Evolutionary conservation across 2,329 filamentous ascomycete genomes (phyloP), one percentile per base, ranked within the genome.

Genomic region (Fusarium temperatum): DNA sequence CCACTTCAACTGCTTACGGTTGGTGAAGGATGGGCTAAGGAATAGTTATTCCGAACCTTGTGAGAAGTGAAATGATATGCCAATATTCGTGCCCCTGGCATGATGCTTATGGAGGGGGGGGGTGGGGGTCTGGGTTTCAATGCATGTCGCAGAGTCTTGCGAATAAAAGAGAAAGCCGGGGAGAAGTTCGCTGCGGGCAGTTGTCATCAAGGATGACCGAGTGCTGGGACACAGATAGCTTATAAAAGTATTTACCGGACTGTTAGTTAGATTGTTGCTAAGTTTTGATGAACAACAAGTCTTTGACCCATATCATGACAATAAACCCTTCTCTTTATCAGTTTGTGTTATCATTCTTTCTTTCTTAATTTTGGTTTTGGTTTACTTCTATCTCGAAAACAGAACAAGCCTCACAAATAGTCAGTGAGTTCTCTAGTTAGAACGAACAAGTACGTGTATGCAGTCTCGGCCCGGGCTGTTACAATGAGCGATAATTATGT

Each of bases 81-180:
- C n/a, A 8, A 8, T 41, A 11, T 17, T 44, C 15, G 5, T 18
- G 10, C n/a, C 1, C 2, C 0, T 12, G 24, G 1, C 24, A 13
- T 18, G 11, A 2, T 9, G 12, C 5, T 26, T 0, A 9, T 20
- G 6, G 2, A 14, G 3, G 6, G 14, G 7, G 4, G 8, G n/a
- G n/a, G n/a, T n/a, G n/a, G n/a, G 24, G 24, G 24, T 24, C 11
- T 8, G 8, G 8, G 17, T 5, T 14, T 8, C 4, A 6, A 4
- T 3, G 0, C 3, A 24, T 24, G 17, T 5, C 1, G 28, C 0
- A n/a, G 15, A 6, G 3, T 32, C 2, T n/a, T n/a, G 4, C 6
- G 9, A 10, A 12, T 8, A 5, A 9, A 12, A 3, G 8, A n/a
- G 5, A n/a, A 9, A 6, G 8, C 4, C 35, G 2, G 1, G 15